Percentiles rank a stretch among this genome's conserved stretches.
phyloP scores from a whole-genome alignment of 306 rosid species.

The Quercus dentata region DNA sequence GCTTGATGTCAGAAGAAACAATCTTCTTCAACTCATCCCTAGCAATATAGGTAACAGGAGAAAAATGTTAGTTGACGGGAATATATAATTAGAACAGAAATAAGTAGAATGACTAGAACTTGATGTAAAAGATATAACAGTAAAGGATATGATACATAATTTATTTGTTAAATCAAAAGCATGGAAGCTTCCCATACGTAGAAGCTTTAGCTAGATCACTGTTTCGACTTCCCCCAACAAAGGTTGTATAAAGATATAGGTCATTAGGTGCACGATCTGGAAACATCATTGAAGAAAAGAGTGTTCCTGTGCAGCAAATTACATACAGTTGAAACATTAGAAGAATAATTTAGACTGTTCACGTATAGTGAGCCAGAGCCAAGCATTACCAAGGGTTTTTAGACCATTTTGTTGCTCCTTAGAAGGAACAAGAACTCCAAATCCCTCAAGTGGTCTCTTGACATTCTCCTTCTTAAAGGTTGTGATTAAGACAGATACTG shows the following conservation, averaged over 20 bases:
- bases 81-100: slow-evolving; percentile 14
- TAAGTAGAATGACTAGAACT: slow-evolving; percentile 2
- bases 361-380: slow-evolving; percentile 10
- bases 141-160: not conserved
- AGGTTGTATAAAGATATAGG: slow-evolving; percentile 76
- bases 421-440: slow-evolving; percentile 94
- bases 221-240: slow-evolving; percentile 81
- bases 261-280: slow-evolving; percentile 90
- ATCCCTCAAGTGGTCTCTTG: slow-evolving; percentile 90
- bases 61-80: slow-evolving; percentile 13
- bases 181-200: slow-evolving; percentile 42
- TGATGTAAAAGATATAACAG: not conserved
- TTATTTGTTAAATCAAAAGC: slow-evolving; percentile 4
- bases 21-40: slow-evolving; percentile 73
- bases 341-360: slow-evolving; percentile 7
- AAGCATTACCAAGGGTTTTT: slow-evolving; percentile 80
- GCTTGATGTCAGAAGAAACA: slow-evolving; percentile 79
- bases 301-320: slow-evolving; percentile 64
- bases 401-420: slow-evolving; percentile 75
- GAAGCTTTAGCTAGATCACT: slow-evolving; percentile 74
- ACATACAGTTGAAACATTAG: slow-evolving; percentile 12
- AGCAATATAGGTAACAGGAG: slow-evolving; percentile 15
- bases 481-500: slow-evolving; percentile 73
- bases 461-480: slow-evolving; percentile 78
- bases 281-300: slow-evolving; percentile 93